phyloP scores from a whole-genome alignment of 257 asterid species.

The Asclepias syriaca region DNA sequence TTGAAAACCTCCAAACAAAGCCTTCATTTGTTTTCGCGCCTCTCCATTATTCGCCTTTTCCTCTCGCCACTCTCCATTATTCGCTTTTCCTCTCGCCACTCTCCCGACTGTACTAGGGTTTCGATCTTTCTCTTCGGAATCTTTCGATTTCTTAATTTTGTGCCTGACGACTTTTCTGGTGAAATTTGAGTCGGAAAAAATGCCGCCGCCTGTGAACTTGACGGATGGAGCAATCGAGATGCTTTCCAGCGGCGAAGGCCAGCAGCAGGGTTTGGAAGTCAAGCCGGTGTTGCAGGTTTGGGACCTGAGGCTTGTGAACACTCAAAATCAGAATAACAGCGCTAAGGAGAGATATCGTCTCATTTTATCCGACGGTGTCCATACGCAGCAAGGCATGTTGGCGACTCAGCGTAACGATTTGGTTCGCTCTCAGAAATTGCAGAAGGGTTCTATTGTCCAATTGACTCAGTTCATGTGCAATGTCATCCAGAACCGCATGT shows the following conservation, averaged over 20 bases:
- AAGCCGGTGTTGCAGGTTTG: constrained; percentile 69
- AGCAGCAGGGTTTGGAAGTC: constrained; percentile 20
- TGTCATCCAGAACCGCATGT: constrained; percentile 58
- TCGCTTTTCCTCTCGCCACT: not conserved
- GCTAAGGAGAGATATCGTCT: constrained; percentile 55
- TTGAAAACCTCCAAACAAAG: constrained; percentile 4
- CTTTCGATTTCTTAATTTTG: constrained; percentile 5
- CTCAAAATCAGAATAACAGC: constrained; percentile 34
- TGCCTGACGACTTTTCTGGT: not conserved
- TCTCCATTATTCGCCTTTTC: not conserved
- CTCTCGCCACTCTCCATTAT: not conserved
- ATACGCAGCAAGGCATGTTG: constrained; percentile 76
- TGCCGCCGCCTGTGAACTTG: constrained; percentile 39
- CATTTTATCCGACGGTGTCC: constrained; percentile 62
- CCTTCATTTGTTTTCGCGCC: constrained; percentile 8
- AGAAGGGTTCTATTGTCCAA: constrained; percentile 62
- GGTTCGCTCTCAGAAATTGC: constrained; percentile 43
- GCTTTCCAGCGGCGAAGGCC: constrained; percentile 36
- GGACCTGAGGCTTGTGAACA: constrained; percentile 45
- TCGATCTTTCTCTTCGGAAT: not conserved
- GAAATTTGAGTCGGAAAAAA: constrained; percentile 4
- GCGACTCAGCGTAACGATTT: constrained; percentile 69
- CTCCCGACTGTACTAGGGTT: constrained; percentile 7
- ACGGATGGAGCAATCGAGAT: constrained; percentile 58
- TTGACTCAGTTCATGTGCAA: constrained; percentile 65